phyloP scores from a whole-genome alignment of 164 flowering plant species.

The Macadamia integrifolia region DNA sequence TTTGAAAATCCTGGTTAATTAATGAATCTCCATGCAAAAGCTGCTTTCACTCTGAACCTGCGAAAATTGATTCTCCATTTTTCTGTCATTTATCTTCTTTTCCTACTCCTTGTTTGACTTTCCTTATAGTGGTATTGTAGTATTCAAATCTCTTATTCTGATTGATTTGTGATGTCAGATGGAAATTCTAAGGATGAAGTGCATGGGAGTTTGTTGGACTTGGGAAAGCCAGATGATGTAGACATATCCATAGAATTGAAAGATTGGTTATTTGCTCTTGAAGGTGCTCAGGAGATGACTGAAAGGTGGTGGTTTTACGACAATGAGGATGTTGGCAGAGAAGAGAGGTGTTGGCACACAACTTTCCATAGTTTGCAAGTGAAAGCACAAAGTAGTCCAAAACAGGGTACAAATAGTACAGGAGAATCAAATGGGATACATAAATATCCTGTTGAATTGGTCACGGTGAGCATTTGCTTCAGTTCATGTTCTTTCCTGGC shows the following conservation, averaged over 20 bases:
- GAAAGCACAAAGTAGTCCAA: slow-evolving; percentile 60
- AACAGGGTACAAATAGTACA: slow-evolving; percentile 25
- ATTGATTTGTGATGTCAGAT: slow-evolving; percentile 29
- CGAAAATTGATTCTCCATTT: neutral
- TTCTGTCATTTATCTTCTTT: neutral
- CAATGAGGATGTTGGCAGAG: slow-evolving; percentile 38
- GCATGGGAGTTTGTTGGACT: slow-evolving; percentile 35
- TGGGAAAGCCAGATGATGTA: slow-evolving; percentile 85
- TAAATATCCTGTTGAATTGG: slow-evolving; percentile 60
- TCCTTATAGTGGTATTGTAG: neutral
- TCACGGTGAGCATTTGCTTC: slow-evolving; percentile 49
- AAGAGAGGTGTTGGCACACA: slow-evolving; percentile 91
- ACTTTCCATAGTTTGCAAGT: slow-evolving; percentile 58
- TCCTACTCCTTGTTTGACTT: neutral
- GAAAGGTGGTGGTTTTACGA: slow-evolving; percentile 43
- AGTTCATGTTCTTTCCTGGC: neutral
- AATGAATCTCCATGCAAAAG: neutral
- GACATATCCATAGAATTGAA: slow-evolving; percentile 71
- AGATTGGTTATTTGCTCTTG: slow-evolving; percentile 96
- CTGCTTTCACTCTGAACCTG: neutral
- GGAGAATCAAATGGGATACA: slow-evolving; percentile 20
- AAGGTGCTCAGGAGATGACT: slow-evolving; percentile 74
- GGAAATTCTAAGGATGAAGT: slow-evolving; percentile 37
- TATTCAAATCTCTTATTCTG: neutral
- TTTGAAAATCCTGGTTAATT: neutral